Evolutionary conservation across 768 basidiomycete genomes (phyloP), one percentile per base, ranked within the genome.

Genomic region (Hygrocybe punicea): DNA sequence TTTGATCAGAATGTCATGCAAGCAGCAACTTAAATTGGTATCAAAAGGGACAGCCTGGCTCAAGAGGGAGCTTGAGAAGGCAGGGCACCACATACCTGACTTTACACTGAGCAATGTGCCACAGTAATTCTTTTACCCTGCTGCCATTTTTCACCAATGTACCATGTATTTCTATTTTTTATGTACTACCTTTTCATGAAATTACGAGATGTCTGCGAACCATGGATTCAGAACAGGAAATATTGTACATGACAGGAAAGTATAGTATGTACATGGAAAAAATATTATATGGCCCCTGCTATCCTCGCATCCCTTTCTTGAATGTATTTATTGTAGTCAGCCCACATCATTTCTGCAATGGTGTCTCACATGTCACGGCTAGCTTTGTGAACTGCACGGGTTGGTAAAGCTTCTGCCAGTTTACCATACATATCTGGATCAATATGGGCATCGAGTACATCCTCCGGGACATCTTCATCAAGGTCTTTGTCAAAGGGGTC

Each of bases 271-370:
- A 29, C 29, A 29, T 29, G 29, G 29, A 29, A 29, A 29, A 29
- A 29, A 29, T 4, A 29, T 8, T 29, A 29, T 29, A 29, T 29
- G 29, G 29, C 29, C 29, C 4, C 29, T 29, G 29, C 29, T 29
- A 29, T 29, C 8, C 29, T 29, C 8, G 29, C 29, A 29, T 29
- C 8, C 29, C 29, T 29, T 29, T 29, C 29, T 29, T 29, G 29
- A 29, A 29, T 4, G 4, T 29, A 29, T 29, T 29, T 42, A 19
- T 42, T 42, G 44, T 62, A 59, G 24, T 48, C 49, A 6, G 50
- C 35, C 59, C 61, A 62, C 61, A 62, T 62, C 16, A 37, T 40
- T 21, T 50, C 40, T 36, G 56, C 61, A 39, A 62, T 62, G 33
- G 36, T 25, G 42, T 62, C 61, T 25, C 25, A 23, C 19, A 51